These are phyloP conservation scores for Moesziomyces sp. DNA, from an alignment of 1,284 basidiomycete species.

Conservation along the genomic window DNA sequence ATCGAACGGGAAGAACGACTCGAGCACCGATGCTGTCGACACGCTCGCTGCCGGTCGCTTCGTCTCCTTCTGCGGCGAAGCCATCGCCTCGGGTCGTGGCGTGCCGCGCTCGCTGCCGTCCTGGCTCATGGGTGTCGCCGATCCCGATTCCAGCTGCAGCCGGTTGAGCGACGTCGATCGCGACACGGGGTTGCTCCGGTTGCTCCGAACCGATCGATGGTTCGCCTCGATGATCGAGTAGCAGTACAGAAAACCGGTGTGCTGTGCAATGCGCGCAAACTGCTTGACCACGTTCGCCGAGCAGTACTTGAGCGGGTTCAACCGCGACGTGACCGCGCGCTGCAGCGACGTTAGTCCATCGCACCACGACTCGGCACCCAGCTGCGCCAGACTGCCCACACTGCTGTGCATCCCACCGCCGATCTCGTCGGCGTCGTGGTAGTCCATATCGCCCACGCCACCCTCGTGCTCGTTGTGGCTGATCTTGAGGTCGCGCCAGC, in stretches of 20 bases:
- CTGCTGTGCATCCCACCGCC: conserved; percentile 45
- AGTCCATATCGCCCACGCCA: conserved; percentile 57
- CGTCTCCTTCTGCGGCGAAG: background rate
- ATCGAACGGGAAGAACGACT: conserved; percentile 98
- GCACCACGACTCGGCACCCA: conserved; percentile 75
- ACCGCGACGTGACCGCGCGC: conserved; percentile 80
- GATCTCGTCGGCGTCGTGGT: conserved; percentile 39
- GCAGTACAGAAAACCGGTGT: conserved; percentile 92
- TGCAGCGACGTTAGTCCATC: conserved; percentile 82
- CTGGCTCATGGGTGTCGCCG: conserved; percentile 36
- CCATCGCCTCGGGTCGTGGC: conserved; percentile 11
- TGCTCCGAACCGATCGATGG: conserved; percentile 41
- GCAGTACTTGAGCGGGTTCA: conserved; percentile 82
- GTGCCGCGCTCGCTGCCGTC: conserved; percentile 37
- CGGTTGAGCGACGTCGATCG: conserved; percentile 34
- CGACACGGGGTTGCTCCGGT: conserved; percentile 27
- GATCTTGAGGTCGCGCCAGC: conserved; percentile 87
- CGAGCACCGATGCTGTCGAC: conserved; percentile 72
- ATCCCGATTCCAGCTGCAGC: conserved; percentile 24
- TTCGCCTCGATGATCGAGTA: conserved; percentile 92
- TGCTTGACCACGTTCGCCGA: conserved; percentile 89
- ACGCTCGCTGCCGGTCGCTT: conserved; percentile 13
- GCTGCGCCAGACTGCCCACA: conserved; percentile 37
- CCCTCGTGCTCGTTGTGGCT: conserved; percentile 71
- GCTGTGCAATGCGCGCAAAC: conserved; percentile 92